These are phyloP conservation scores for Diospyros kaki DNA, from an alignment of 148 eudicot species.

Conservation along the genomic window DNA sequence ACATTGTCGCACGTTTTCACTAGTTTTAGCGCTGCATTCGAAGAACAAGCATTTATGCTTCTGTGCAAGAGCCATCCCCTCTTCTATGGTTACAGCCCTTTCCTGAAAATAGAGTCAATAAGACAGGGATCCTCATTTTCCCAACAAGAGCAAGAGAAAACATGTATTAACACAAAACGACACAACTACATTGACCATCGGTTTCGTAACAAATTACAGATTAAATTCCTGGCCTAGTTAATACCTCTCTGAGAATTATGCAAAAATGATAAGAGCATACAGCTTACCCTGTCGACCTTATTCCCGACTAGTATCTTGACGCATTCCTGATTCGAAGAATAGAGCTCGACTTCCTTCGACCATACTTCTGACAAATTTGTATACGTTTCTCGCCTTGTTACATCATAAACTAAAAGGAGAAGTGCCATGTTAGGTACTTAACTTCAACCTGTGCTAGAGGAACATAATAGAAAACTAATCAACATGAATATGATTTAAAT, in stretches of 20 bases:
- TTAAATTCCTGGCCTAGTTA: too few species aligned
- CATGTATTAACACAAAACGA: background rate
- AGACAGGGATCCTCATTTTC: background rate
- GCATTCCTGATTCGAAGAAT: constrained; percentile 55
- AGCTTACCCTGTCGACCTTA: constrained; percentile 58
- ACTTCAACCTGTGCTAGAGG: background rate
- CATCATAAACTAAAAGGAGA: constrained; percentile 49
- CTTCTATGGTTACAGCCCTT: constrained; percentile 53
- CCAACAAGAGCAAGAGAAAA: background rate
- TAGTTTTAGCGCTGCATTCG: constrained; percentile 62
- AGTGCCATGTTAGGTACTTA: background rate
- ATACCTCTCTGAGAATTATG: too few species aligned
- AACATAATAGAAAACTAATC: background rate
- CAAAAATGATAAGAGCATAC: background rate
- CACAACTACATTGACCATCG: background rate
- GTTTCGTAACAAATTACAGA: too few species aligned
- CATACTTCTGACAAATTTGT: constrained; percentile 47
- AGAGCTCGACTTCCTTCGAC: constrained; percentile 51
- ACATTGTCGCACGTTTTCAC: constrained; percentile 52
- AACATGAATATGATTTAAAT: background rate
- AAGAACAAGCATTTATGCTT: constrained; percentile 45
- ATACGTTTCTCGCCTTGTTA: constrained; percentile 55
- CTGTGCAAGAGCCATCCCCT: constrained; percentile 53
- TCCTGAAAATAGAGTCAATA: constrained; percentile 30
- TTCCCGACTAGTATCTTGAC: constrained; percentile 62